Percentiles rank a stretch among this genome's conserved stretches.
Conservation (phyloP, 768 basidiomycete species). For the Tricholoma sp. region DNA sequence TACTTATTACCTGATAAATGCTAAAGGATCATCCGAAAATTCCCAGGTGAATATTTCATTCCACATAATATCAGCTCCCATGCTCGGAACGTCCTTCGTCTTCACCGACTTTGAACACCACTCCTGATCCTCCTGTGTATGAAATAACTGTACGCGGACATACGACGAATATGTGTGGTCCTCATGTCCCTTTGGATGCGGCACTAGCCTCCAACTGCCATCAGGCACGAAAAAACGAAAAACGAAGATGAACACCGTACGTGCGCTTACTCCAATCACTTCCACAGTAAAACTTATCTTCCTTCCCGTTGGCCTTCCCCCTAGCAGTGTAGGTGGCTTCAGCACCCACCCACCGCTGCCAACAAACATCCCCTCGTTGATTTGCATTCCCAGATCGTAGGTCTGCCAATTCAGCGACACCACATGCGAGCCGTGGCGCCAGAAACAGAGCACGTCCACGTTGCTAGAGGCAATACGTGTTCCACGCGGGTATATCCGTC, state of each 20-base stretch:
- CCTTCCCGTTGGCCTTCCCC: slow-evolving; percentile 4
- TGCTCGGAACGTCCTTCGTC: slow-evolving; percentile 23
- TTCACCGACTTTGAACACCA: slow-evolving; percentile 41
- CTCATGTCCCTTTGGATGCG: slow-evolving; percentile 34
- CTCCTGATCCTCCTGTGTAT: slow-evolving; percentile 29
- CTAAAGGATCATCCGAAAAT: no score
- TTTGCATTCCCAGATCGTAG: slow-evolving; percentile 51
- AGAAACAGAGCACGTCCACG: slow-evolving; percentile 45
- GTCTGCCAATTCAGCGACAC: slow-evolving; percentile 59
- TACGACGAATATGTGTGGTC: slow-evolving; percentile 39
- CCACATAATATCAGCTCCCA: slow-evolving; percentile 37
- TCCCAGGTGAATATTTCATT: no score
- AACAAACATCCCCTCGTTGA: slow-evolving; percentile 61
- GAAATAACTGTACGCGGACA: slow-evolving; percentile 41
- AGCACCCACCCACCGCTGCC: slow-evolving; percentile 41
- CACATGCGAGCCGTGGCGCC: slow-evolving; percentile 55
- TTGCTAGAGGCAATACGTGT: slow-evolving; percentile 54
- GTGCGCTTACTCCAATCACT: slow-evolving; percentile 39
- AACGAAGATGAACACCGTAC: slow-evolving; percentile 23
- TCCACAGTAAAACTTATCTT: slow-evolving; percentile 21
- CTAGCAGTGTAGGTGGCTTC: slow-evolving; percentile 34
- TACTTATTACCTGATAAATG: no score
- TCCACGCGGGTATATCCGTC: slow-evolving; percentile 55
- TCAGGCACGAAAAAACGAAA: background rate
- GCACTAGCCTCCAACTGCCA: slow-evolving; percentile 28